Conservation (phyloP, 768 basidiomycete genomes). For the Mrakia frigida region DNA sequence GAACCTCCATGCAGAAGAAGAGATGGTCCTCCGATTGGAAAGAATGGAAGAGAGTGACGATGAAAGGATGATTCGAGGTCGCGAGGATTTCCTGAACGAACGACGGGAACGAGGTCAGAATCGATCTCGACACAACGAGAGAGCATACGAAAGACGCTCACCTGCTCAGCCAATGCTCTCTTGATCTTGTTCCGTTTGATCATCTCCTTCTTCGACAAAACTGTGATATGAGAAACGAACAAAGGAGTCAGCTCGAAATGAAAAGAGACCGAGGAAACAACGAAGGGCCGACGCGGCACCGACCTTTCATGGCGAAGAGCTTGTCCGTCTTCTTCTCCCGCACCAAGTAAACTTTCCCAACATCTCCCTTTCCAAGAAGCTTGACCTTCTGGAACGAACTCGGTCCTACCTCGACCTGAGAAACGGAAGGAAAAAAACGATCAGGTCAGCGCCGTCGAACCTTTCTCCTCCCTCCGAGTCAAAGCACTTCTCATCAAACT, state of each 20-base stretch:
- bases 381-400: slow-evolving; percentile 94
- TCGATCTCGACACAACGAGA: background rate
- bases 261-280: background rate
- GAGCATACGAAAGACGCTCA: slow-evolving; percentile 26
- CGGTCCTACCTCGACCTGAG: slow-evolving; percentile 88
- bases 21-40: slow-evolving; percentile 98
- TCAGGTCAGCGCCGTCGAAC: background rate
- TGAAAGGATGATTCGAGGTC: slow-evolving; percentile 98
- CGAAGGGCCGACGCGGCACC: slow-evolving; percentile 36
- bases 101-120: background rate
- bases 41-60: slow-evolving; percentile 97
- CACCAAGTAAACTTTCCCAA: slow-evolving; percentile 96
- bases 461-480: background rate
- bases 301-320: slow-evolving; percentile 99
- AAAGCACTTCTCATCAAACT: slow-evolving; percentile 37
- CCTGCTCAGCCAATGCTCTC: slow-evolving; percentile 91
- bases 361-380: slow-evolving; percentile 97
- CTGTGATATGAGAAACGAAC: slow-evolving; percentile 50
- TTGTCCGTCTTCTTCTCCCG: slow-evolving; percentile 96
- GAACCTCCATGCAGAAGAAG: slow-evolving; percentile 66
- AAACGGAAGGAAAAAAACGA: background rate
- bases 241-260: slow-evolving; percentile 2
- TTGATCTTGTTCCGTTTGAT: slow-evolving; percentile 99
- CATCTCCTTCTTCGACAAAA: slow-evolving; percentile 98
- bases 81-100: slow-evolving; percentile 74